Conservation (phyloP, 352 stramenopile genomes). For the Bremia lactucae region DNA sequence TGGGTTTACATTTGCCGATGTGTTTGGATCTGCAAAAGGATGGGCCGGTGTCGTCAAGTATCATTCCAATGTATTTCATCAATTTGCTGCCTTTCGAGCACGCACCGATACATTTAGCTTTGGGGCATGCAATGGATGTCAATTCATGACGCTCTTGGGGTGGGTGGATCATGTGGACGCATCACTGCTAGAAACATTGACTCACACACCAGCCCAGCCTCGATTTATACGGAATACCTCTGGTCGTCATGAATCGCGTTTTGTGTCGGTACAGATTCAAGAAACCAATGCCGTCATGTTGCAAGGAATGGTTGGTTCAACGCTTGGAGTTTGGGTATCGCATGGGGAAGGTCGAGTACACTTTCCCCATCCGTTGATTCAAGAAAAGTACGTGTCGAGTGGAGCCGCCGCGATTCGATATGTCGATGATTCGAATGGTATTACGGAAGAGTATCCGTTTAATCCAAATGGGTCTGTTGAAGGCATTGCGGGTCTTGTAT, state of each 20-base stretch:
- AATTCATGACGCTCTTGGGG: slow-evolving; percentile 98
- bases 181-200: slow-evolving; percentile 41
- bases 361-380: slow-evolving; percentile 90
- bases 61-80: slow-evolving; percentile 89
- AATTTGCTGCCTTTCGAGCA: slow-evolving; percentile 95
- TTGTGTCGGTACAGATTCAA: slow-evolving; percentile 93
- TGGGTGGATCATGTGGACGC: slow-evolving; percentile 86
- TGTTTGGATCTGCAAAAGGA: slow-evolving; percentile 97
- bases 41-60: slow-evolving; percentile 97
- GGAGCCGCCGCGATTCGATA: slow-evolving; percentile 94
- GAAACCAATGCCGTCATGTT: slow-evolving; percentile 94
- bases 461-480: slow-evolving; percentile 97
- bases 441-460: slow-evolving; percentile 96
- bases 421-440: slow-evolving; percentile 91
- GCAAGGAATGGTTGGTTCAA: slow-evolving; percentile 95
- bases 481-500: slow-evolving; percentile 95
- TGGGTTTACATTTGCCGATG: slow-evolving; percentile 98
- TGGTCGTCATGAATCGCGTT: slow-evolving; percentile 93
- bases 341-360: slow-evolving; percentile 88
- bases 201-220: slow-evolving; percentile 55
- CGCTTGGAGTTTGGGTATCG: slow-evolving; percentile 97
- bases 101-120: slow-evolving; percentile 97
- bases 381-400: slow-evolving; percentile 82
- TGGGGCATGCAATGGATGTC: slow-evolving; percentile 98
- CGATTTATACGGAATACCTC: slow-evolving; percentile 98